Base-by-base conservation (phyloP, 225 moss, liverwort and hornwort genomes). In the Lunularia cruciata region DNA sequence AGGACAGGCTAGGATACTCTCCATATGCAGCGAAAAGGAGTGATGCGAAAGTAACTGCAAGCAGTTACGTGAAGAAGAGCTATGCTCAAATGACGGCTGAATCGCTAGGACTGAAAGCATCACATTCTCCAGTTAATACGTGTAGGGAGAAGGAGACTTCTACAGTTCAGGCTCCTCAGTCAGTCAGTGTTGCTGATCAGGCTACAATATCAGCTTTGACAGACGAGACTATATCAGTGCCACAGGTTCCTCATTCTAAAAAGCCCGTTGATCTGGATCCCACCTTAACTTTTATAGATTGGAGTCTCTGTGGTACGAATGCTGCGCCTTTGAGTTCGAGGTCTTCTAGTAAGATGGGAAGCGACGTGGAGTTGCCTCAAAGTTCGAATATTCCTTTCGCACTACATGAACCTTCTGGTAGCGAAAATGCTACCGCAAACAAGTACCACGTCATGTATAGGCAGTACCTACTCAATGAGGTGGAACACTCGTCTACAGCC, bases 361-460 rank as follows among this genome's bases (percentile, higher is more conserved):
- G n/a, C 34, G 54, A 26, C 31, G 35, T 35, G 7, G 32, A 57
- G 0, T 2, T 65, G 31, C 20, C 38, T 20, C 60, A 42, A 19
- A 26, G 34, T 40, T 70, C 72, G 32, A 31, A 57, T 14, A 36
- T 25, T 22, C 45, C 60, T 14, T 40, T 61, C 8, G 49, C 19
- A 10, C 39, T 35, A n/a, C 47, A 70, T 60, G 70, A 70, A 26
- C 52, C 35, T 4, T 42, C 36, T 8, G 38, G 18, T 4, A 56
- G 54, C 32, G 81, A 81, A 40, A 61, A 42, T 18, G 60, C 53
- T 32, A 30, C 38, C 13, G 56, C 76, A 55, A 81, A 82, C 2
- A 84, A 81, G 35, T 81, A 81, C 55, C 71, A 80, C 30, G 70
- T 60, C 63, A 78, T 76, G 72, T 79, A 77, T 20, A 85, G 80